Evolutionary conservation across 805 yeast species (phyloP).

Genomic region (Ogataea parapolymorpha): DNA sequence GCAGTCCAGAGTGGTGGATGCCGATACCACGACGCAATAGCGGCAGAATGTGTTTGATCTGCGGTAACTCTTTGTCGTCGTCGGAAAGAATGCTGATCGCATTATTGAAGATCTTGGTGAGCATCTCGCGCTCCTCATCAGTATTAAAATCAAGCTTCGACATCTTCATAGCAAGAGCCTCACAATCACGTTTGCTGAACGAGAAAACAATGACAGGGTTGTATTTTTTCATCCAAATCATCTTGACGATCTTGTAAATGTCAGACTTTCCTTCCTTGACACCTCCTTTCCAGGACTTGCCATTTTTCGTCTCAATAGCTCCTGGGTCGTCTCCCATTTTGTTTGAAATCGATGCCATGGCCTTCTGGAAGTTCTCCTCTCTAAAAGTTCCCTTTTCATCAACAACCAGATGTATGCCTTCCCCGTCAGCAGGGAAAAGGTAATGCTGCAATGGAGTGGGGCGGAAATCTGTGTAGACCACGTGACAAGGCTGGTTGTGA

Average conservation of each 20-base stretch:
- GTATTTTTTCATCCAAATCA: conserved; percentile 95
- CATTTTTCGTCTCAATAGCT: conserved; percentile 50
- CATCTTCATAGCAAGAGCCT: conserved; percentile 89
- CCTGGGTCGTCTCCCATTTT: conserved; percentile 81
- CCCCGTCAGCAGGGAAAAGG: conserved; percentile 97
- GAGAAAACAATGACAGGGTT: conserved; percentile 98
- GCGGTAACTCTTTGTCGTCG: conserved; percentile 88
- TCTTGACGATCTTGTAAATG: conserved; percentile 92
- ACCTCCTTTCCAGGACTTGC: conserved; percentile 85
- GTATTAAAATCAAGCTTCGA: conserved; percentile 91
- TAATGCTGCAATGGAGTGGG: conserved; percentile 99
- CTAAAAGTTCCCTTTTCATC: conserved; percentile 95
- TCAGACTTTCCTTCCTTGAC: conserved; percentile 65
- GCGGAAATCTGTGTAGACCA: conserved; percentile 96
- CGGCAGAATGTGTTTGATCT: conserved; percentile 88
- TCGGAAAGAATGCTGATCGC: conserved; percentile 88
- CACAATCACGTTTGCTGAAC: conserved; percentile 97
- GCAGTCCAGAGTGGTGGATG: conserved; percentile 94
- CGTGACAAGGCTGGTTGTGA: conserved; percentile 96
- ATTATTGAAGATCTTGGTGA: conserved; percentile 84
- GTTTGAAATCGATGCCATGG: conserved; percentile 90
- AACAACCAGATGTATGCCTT: conserved; percentile 94
- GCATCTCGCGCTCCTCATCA: conserved; percentile 89
- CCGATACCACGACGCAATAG: conserved; percentile 93
- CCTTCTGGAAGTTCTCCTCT: conserved; percentile 97